Evolutionary conservation across 2,329 filamentous ascomycete species (phyloP), one percentile per base, ranked within the genome.

Genomic region (Apiospora arundinis): DNA sequence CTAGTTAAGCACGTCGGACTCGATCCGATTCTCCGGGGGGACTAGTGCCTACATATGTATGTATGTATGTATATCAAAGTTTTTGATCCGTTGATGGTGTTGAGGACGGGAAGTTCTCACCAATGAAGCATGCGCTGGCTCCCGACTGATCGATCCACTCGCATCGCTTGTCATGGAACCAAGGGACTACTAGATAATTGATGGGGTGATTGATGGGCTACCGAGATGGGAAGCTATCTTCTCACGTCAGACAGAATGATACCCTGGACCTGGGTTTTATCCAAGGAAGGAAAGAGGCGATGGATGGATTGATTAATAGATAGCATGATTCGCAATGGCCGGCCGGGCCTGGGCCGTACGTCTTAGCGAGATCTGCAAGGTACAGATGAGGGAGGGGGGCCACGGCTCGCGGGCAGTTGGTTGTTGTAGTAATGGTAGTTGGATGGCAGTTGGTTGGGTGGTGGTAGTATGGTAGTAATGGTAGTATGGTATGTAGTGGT

Each of bases 281-380:
- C 40, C 40, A 42, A 42, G 40, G 40, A 11, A 42, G 4, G 37
- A 40, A 40, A 40, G 37, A 40, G 37, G 9, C 9, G 37, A 40
- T 40, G 9, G 37, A 4, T n/a, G n/a, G 32, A 32, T 32, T 32
- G 32, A 32, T 32, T 32, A 32, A 32, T 32, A 32, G n/a, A 56
- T 37, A 21, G 8, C 52, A 37, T 37, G 28, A 60, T n/a, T 60
- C 52, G n/a, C n/a, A n/a, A n/a, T n/a, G n/a, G n/a, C n/a, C n/a
- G n/a, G n/a, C n/a, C n/a, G n/a, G n/a, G n/a, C n/a, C n/a, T n/a
- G n/a, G n/a, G n/a, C n/a, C n/a, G 32, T 32, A 32, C 32, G 32
- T 32, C 32, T 32, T 21, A 60, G 52, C 18, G 52, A 56, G 28
- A 63, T 63, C 56, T 63, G 56, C 56, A 63, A 63, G 56, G 56